Evolutionary conservation across 2,329 filamentous ascomycete genomes (phyloP), one percentile per base, ranked within the genome.

Genomic region (Sporothrix mexicana): DNA sequence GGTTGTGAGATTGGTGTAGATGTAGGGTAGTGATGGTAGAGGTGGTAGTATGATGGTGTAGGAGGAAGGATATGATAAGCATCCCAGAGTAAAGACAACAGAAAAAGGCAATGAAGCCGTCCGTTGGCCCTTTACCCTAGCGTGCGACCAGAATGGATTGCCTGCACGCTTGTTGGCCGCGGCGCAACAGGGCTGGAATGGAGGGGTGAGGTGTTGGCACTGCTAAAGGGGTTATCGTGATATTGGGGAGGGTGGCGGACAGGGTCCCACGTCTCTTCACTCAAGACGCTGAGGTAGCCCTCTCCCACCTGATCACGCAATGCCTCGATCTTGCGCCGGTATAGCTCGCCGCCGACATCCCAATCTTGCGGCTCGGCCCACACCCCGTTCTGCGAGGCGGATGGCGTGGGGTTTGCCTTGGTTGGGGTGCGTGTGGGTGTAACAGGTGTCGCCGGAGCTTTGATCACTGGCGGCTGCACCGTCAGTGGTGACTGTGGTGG

Each of bases 291-390:
- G 53, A 99, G 87, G 87, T 97, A 99, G 51, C 91, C 92, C 77
- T 91, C 93, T 45, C 95, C 95, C 76, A 97, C 91, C 78, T 95
- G 93, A 78, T 92, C 92, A 74, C 94, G 91, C 71, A 98, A 83
- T 2, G 92, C 90, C 81, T 97, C 94, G 71, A 98, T 92, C 81
- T 96, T 96, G 80, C 93, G 93, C 73, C 92, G 90, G 81, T 97
- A 98, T 8, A 93, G 84, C 78, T 96, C 93, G 71, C 92, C 92
- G 73, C 89, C 88, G 59, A 88, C 83, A 74, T 90, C 89, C 88
- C 91, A 93, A 73, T 92, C 87, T 62, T 85, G 83, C 4, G 83
- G 76, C 13, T 84, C 83, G 36, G 80, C 80, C 83, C 84, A 85
- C 17, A 67, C 2, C 12, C 49, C 36, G 13, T n/a, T 23, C 12